phyloP scores from a whole-genome alignment of 2,329 filamentous ascomycete species.

The Colletotrichum acutatum region DNA sequence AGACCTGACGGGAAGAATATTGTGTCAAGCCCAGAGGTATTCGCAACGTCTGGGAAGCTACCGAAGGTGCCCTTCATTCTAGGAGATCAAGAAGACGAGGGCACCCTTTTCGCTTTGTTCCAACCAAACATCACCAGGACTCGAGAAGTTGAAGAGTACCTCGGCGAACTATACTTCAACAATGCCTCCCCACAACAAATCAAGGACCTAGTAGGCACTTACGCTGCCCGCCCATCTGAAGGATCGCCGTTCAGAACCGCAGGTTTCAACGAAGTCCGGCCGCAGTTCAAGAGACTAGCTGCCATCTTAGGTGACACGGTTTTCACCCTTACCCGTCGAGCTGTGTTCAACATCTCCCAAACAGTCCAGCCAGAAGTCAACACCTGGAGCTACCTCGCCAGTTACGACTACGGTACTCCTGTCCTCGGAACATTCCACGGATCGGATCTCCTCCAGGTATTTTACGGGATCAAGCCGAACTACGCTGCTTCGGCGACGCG shows the following conservation, averaged over 20 bases:
- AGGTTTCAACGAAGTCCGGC: slow-evolving; percentile 68
- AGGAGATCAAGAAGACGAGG: slow-evolving; percentile 74
- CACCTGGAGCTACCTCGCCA: slow-evolving; percentile 70
- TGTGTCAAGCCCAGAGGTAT: slow-evolving; percentile 62
- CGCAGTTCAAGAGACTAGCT: slow-evolving; percentile 72
- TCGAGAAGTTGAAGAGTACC: slow-evolving; percentile 60
- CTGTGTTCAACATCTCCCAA: slow-evolving; percentile 57
- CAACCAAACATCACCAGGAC: slow-evolving; percentile 68
- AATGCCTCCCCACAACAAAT: slow-evolving; percentile 49
- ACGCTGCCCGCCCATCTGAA: slow-evolving; percentile 58
- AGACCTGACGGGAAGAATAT: slow-evolving; percentile 68
- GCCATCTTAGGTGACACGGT: slow-evolving; percentile 71
- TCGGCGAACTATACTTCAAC: slow-evolving; percentile 59
- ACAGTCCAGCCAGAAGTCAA: slow-evolving; percentile 57
- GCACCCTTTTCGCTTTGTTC: slow-evolving; percentile 71
- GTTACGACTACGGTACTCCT: slow-evolving; percentile 68
- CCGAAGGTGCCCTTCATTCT: slow-evolving; percentile 70
- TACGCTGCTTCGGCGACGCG: slow-evolving; percentile 59
- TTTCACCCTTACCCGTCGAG: slow-evolving; percentile 55
- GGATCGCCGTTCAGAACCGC: slow-evolving; percentile 72
- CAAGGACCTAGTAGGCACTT: slow-evolving; percentile 61
- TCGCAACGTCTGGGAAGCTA: slow-evolving; percentile 60
- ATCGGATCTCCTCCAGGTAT: slow-evolving; percentile 66
- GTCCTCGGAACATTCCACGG: slow-evolving; percentile 73
- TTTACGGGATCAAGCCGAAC: slow-evolving; percentile 61